These are phyloP conservation scores for Exophiala sp. DNA, from an alignment of 2,329 filamentous ascomycete species.

Conservation along the genomic window DNA sequence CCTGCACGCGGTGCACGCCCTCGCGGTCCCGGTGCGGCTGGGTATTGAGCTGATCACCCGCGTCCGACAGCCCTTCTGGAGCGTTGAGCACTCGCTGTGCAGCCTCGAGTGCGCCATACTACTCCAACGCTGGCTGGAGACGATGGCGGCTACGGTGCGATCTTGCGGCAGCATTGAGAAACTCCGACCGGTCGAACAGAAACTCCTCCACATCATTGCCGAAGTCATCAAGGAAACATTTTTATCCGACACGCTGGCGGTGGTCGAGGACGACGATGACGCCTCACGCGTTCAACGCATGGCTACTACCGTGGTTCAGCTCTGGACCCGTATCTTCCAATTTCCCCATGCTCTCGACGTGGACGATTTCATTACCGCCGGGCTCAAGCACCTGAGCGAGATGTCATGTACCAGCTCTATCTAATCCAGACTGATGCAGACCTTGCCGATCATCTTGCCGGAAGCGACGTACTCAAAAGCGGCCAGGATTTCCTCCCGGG, in stretches of 20 bases:
- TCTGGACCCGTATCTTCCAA: conserved; percentile 28
- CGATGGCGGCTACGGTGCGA: conserved; percentile 1
- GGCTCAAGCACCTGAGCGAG: conserved; percentile 7
- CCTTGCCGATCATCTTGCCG: conserved; percentile 41
- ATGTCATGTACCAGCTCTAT: neutral
- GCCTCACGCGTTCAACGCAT: conserved; percentile 18
- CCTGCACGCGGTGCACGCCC: conserved; percentile 28
- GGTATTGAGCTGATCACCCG: conserved; percentile 27
- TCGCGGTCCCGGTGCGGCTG: conserved; percentile 28
- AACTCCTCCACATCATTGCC: conserved; percentile 18
- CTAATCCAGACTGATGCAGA: conserved; percentile 30
- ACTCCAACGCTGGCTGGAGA: conserved; percentile 28
- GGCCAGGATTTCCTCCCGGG: conserved; percentile 35
- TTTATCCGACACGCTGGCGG: conserved; percentile 1
- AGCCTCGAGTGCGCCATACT: conserved; percentile 30
- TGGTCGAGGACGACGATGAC: conserved; percentile 3
- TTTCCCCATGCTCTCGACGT: conserved; percentile 18
- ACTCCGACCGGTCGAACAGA: conserved; percentile 5
- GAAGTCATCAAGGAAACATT: conserved; percentile 26
- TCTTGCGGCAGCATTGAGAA: neutral
- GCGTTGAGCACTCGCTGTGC: conserved; percentile 29
- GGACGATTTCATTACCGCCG: conserved; percentile 10
- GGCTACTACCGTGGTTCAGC: conserved; percentile 18
- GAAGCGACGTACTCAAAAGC: conserved; percentile 41
- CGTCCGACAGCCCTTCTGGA: conserved; percentile 28